These are phyloP conservation scores for Coemansia aciculifera DNA, from an alignment of 192 early-diverging fungal genomes.

Conservation along the genomic window DNA sequence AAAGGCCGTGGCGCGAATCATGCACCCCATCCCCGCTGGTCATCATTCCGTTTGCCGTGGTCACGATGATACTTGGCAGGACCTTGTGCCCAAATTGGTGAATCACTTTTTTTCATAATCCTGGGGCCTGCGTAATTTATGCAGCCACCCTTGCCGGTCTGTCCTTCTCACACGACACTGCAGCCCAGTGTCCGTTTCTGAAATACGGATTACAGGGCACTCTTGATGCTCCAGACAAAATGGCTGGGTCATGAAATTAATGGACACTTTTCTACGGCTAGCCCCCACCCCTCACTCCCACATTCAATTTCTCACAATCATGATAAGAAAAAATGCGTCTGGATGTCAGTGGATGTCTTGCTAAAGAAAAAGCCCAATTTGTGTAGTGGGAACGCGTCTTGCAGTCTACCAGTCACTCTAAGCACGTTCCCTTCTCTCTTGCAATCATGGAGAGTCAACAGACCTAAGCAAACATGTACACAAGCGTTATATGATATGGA, in stretches of 20 bases:
- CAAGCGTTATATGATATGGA: too few relatives aligned
- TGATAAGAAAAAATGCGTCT: neutral
- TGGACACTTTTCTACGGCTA: neutral
- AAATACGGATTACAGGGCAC: neutral
- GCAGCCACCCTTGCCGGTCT: neutral
- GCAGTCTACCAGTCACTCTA: neutral
- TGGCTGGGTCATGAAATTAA: too few relatives aligned
- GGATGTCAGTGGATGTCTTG: neutral
- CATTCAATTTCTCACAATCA: neutral
- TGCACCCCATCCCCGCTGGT: slow-evolving; percentile 1
- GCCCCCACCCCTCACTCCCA: neutral
- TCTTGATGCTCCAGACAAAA: neutral
- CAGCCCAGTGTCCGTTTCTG: neutral
- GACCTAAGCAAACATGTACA: too few relatives aligned
- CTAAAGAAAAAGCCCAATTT: neutral
- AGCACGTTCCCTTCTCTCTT: neutral
- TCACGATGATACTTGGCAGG: neutral
- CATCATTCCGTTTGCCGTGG: neutral
- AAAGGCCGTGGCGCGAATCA: slow-evolving; percentile 5
- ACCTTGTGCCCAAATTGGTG: too few relatives aligned
- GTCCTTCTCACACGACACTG: neutral
- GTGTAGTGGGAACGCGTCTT: too few relatives aligned
- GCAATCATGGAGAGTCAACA: neutral
- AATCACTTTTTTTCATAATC: neutral
- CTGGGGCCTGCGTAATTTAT: neutral